Percentiles rank a stretch among this genome's conserved stretches.
Evolutionary conservation across 2,329 filamentous ascomycete genomes (phyloP).

Genomic region (Atkinsonella texensis): DNA sequence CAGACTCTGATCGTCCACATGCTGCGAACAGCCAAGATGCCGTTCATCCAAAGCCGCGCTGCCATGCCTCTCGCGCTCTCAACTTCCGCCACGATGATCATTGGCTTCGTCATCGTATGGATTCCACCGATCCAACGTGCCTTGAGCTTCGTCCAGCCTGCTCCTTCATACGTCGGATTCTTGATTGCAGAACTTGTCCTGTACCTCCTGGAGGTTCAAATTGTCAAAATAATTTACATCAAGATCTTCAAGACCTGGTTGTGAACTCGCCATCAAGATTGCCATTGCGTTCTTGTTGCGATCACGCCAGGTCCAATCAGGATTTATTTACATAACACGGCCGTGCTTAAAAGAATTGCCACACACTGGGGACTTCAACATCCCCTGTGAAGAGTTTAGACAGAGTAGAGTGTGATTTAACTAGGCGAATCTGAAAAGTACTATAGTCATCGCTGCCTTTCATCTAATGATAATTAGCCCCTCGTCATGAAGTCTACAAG

Average conservation of each 20-base stretch:
- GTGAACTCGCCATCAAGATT: constrained; percentile 1
- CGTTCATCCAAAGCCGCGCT: constrained; percentile 15
- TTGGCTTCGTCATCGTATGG: constrained; percentile 15
- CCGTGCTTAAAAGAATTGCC: not conserved
- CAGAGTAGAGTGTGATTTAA: not conserved
- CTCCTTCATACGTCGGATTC: constrained; percentile 12
- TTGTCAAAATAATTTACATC: constrained; percentile 17
- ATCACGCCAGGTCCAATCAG: not conserved
- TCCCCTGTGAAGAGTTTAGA: not conserved
- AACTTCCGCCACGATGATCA: constrained; percentile 13
- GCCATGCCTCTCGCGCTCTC: constrained; percentile 12
- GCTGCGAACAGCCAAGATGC: constrained; percentile 15
- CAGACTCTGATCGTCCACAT: constrained; percentile 19
- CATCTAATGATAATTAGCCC: too few species aligned
- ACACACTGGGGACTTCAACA: not conserved
- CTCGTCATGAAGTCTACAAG: not conserved
- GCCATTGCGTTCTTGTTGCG: not conserved
- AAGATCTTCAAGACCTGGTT: constrained; percentile 16
- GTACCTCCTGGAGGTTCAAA: constrained; percentile 16
- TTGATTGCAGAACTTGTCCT: constrained; percentile 13
- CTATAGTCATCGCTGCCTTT: too few species aligned
- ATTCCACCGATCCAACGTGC: constrained; percentile 13
- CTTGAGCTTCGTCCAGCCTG: constrained; percentile 12
- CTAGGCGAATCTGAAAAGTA: not conserved
- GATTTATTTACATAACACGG: not conserved